Conservation (phyloP, 495 filamentous ascomycete species). For the Durotheca rogersii region DNA sequence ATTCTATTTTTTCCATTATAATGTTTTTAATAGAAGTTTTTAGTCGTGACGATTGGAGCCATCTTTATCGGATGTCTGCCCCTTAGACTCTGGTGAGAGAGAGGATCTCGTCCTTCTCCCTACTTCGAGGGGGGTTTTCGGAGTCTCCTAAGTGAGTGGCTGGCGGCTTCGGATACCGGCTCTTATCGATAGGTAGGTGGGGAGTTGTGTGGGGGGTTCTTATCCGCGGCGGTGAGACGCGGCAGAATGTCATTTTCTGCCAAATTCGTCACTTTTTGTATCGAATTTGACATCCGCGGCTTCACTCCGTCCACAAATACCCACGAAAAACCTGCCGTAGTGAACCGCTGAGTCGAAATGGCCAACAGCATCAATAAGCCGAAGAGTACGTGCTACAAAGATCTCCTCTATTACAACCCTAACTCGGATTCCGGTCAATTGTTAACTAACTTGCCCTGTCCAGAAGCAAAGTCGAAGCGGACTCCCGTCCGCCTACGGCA, state of each 20-base stretch:
- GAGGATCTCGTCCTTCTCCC: too few relatives aligned
- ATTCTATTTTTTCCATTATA: too few relatives aligned
- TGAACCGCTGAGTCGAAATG: constrained; percentile 34
- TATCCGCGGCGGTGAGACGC: constrained; percentile 41
- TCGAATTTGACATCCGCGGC: background rate
- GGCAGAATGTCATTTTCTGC: constrained; percentile 39
- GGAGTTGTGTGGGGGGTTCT: constrained; percentile 6
- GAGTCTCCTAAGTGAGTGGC: too few relatives aligned
- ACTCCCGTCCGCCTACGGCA: constrained; percentile 82
- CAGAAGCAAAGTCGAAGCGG: constrained; percentile 94
- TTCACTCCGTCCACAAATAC: too few relatives aligned
- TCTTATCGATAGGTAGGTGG: constrained; percentile 16
- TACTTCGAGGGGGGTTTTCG: too few relatives aligned
- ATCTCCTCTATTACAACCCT: background rate
- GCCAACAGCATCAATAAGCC: constrained; percentile 54
- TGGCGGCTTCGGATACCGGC: too few relatives aligned
- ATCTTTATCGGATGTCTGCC: too few relatives aligned
- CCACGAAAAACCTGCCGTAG: background rate
- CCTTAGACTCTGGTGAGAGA: too few relatives aligned
- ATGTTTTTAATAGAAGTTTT: too few relatives aligned
- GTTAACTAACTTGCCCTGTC: constrained; percentile 15
- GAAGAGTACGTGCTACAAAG: constrained; percentile 43
- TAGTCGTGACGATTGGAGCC: constrained; percentile 11
- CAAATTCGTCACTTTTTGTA: constrained; percentile 29
- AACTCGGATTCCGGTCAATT: background rate